These are phyloP conservation scores for Penicillium capsulatum DNA, from an alignment of 2,329 filamentous ascomycete genomes.

Conservation along the genomic window DNA sequence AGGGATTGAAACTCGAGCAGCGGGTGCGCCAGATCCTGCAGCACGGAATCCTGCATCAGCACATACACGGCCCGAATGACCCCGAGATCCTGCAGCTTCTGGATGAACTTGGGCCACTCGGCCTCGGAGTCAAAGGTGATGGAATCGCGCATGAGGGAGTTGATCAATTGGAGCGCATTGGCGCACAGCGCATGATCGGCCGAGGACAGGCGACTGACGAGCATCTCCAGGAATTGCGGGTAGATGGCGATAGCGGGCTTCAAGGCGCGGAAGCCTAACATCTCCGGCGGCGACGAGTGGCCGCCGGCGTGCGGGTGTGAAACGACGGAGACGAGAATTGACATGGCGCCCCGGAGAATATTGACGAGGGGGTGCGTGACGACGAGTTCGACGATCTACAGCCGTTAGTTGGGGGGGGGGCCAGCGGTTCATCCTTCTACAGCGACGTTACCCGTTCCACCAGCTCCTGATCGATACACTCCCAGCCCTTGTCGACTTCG, in stretches of 20 bases:
- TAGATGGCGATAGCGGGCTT: conserved; percentile 88
- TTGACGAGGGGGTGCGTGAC: conserved; percentile 96
- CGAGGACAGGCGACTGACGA: conserved; percentile 85
- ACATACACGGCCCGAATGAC: conserved; percentile 87
- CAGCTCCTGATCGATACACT: conserved; percentile 53
- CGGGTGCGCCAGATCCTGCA: conserved; percentile 86
- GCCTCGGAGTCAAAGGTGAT: conserved; percentile 71
- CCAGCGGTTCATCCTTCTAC: too few relatives aligned
- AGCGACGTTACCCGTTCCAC: conserved; percentile 52
- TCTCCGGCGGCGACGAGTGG: conserved; percentile 52
- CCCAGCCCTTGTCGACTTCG: conserved; percentile 98
- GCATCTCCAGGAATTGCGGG: conserved; percentile 89
- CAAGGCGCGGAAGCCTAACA: conserved; percentile 83
- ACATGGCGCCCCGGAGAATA: conserved; percentile 93
- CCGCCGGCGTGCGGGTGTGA: conserved; percentile 68
- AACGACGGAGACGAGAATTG: conserved; percentile 88
- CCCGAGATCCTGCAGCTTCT: conserved; percentile 84
- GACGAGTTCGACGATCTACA: conserved; percentile 78
- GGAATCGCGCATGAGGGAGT: conserved; percentile 88
- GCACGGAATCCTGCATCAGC: conserved; percentile 88
- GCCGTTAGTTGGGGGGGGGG: background rate
- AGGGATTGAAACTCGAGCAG: conserved; percentile 89
- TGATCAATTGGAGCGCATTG: conserved; percentile 91
- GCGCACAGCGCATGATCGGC: conserved; percentile 94
- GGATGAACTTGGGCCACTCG: conserved; percentile 95